Evolutionary conservation across 2,329 filamentous ascomycete species (phyloP), one percentile per base, ranked within the genome.

Genomic region (Trichoderma semiorbis): DNA sequence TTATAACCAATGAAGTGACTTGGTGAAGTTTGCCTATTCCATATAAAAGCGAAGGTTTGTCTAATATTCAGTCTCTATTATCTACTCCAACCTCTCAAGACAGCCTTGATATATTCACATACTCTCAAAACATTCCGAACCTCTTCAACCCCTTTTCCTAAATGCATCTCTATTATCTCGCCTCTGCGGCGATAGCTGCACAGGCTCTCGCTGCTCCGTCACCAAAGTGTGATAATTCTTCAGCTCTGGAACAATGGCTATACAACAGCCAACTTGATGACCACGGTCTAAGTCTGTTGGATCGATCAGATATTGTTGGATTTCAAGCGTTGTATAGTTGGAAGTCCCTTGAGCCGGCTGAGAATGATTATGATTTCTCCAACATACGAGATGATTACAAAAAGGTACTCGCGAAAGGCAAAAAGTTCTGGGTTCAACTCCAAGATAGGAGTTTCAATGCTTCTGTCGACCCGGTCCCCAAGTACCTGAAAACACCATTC

Each of bases 351-450:
- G 74, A 75, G 43, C 55, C 61, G 11, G 32, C 18, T 2, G 5
- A 73, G 14, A 36, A 10, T 26, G 8, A 64, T 5, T 69, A 69
- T 28, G 14, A 69, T n/a, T 69, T 69, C 39, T 53, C 67, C 32
- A 14, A 1, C 36, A 21, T 69, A 14, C 1, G 34, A 7, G 1
- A 24, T 16, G 73, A 75, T 73, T 80, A 82, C 30, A 32, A 71
- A 84, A 85, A 66, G 30, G 73, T 73, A 69, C 24, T 53, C 64
- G 69, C 72, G 74, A 72, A 70, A 47, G 73, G 72, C 66, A 76
- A 76, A 64, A 70, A 76, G 64, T 39, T 76, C 39, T 76, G 75
- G 75, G 34, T 76, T 21, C 75, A 76, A 57, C 55, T 76, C 6
- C 75, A 76, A 39, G 75, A 76, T 60, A 66, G 75, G 6, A 74